These are phyloP conservation scores for Cytospora chrysosperma DNA, from an alignment of 2,329 filamentous ascomycete species.

Conservation along the genomic window DNA sequence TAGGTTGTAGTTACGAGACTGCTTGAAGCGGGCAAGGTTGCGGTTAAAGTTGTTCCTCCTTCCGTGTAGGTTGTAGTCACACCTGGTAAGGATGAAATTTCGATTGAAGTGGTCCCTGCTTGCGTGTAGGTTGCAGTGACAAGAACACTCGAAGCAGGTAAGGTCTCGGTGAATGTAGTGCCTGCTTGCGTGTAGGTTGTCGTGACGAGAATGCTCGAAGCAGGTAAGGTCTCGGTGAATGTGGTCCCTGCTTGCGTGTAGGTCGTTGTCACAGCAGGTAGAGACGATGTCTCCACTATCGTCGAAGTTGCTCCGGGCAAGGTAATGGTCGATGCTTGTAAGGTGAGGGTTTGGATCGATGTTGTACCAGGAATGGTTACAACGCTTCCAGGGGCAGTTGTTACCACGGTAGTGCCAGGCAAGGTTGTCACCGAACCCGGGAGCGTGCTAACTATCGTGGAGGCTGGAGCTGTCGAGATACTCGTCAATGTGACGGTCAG, in stretches of 20 bases:
- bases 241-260: constrained; percentile 28
- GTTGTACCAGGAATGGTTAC: constrained; percentile 16
- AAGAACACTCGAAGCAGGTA: constrained; percentile 28
- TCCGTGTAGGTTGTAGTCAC: too few species aligned
- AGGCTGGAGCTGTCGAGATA: constrained; percentile 9
- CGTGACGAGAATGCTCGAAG: constrained; percentile 22
- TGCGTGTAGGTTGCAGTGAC: too few species aligned
- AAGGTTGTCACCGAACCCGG: constrained; percentile 26
- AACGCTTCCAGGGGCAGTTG: constrained; percentile 12
- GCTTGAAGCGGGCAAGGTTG: constrained; percentile 26
- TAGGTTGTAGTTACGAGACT: neutral
- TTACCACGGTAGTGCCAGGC: constrained; percentile 23
- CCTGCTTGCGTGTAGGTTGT: neutral
- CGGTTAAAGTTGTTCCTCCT: too few species aligned
- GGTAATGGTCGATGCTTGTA: neutral
- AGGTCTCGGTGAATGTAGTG: constrained; percentile 21
- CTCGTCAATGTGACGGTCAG: constrained; percentile 29
- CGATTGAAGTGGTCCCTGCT: neutral
- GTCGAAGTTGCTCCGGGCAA: neutral
- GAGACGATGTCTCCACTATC: neutral
- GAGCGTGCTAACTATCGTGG: constrained; percentile 18
- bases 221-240: constrained; percentile 28
- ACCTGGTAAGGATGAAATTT: neutral
- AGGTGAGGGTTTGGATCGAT: constrained; percentile 10
- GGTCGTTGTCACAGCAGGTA: constrained; percentile 27